phyloP scores from a whole-genome alignment of 164 flowering plant species.

The Tinospora cordifolia region DNA sequence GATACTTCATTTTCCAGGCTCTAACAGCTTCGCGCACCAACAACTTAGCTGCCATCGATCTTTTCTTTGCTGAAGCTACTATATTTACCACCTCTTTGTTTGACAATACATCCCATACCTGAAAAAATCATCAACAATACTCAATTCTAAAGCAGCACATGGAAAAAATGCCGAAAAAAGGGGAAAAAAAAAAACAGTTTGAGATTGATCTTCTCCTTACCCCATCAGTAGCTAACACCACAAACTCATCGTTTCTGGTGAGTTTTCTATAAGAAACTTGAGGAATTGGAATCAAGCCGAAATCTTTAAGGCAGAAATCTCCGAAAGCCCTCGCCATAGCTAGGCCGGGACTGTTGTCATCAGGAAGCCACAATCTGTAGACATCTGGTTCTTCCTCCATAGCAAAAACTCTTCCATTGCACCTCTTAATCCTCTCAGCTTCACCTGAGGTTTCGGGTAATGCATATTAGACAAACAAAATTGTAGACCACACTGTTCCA shows the following conservation, averaged over 20 bases:
- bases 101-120: conserved; percentile 84
- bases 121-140: conserved; percentile 2
- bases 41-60: conserved; percentile 49
- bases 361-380: conserved; percentile 74
- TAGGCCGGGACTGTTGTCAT: conserved; percentile 65
- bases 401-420: conserved; percentile 66
- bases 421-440: conserved; percentile 50
- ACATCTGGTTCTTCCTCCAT: conserved; percentile 57
- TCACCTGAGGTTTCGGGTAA: conserved; percentile 34
- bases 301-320: conserved; percentile 80
- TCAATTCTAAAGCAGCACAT: too few relatives aligned
- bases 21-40: conserved; percentile 47
- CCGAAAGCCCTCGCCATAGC: conserved; percentile 95
- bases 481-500: background rate
- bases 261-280: conserved; percentile 50
- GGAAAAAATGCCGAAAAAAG: too few relatives aligned
- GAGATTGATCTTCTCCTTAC: conserved; percentile 31
- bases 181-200: background rate
- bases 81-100: conserved; percentile 57
- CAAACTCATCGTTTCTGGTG: conserved; percentile 55
- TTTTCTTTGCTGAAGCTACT: conserved; percentile 51
- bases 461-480: background rate
- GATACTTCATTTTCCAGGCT: conserved; percentile 63
- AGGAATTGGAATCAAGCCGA: conserved; percentile 65
- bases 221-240: conserved; percentile 94